A percentile compares a stretch with the other conserved stretches of the same genome.
Evolutionary conservation across 306 rosid species (phyloP).

Genomic region (Datisca glomerata): DNA sequence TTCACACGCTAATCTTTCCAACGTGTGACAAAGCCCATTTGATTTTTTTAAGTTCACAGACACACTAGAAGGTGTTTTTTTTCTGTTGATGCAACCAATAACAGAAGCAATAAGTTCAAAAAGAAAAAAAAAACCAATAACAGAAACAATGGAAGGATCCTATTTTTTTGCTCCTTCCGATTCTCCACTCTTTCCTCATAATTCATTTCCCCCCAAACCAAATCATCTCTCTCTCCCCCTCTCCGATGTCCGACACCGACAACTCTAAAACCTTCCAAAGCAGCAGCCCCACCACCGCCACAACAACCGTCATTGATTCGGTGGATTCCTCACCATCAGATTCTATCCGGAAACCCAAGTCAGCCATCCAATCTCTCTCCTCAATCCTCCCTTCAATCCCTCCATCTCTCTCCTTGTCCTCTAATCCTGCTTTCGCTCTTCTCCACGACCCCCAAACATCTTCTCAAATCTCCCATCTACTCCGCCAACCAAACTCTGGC

Average conservation of each 20-base stretch:
- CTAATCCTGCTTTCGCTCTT: slow-evolving; percentile 24
- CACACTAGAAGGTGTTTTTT: too few relatives aligned
- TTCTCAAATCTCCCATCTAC: slow-evolving; percentile 44
- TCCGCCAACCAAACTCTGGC: slow-evolving; percentile 55
- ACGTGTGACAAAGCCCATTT: too few relatives aligned
- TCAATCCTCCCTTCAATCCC: slow-evolving; percentile 31
- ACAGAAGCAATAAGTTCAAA: too few relatives aligned
- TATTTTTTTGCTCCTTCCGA: background rate
- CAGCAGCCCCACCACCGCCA: background rate
- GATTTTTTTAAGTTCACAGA: too few relatives aligned
- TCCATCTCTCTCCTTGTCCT: slow-evolving; percentile 14
- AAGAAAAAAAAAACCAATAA: too few relatives aligned
- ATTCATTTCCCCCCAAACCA: background rate
- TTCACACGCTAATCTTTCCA: too few relatives aligned
- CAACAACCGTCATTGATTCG: background rate
- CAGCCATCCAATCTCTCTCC: slow-evolving; percentile 38
- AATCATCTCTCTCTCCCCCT: background rate
- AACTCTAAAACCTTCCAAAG: background rate
- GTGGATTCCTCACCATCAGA: slow-evolving; percentile 4
- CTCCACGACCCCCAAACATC: slow-evolving; percentile 27
- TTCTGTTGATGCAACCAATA: too few relatives aligned
- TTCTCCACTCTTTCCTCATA: background rate
- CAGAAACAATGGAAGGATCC: background rate
- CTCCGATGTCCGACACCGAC: slow-evolving; percentile 16
- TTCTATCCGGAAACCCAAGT: background rate